These are phyloP conservation scores for Fusarium sp. DNA, from an alignment of 2,329 filamentous ascomycete species.

Conservation along the genomic window DNA sequence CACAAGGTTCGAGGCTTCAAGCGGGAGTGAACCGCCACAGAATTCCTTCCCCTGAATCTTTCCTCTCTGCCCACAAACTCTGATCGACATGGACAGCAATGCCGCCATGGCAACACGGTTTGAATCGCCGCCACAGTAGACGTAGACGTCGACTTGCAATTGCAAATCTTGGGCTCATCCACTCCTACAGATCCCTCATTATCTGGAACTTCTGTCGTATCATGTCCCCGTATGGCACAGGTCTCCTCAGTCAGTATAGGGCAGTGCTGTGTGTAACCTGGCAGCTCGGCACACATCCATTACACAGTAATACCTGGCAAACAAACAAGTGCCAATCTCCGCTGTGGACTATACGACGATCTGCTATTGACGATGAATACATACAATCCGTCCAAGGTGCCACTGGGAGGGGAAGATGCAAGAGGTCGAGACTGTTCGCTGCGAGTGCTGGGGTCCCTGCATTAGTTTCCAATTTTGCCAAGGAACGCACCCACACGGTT, in stretches of 20 bases:
- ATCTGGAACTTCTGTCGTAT: background rate
- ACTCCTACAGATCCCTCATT: conserved; percentile 1
- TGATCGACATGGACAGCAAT: conserved; percentile 5
- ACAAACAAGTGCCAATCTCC: conserved; percentile 19
- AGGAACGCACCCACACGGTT: conserved; percentile 19
- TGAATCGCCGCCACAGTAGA: no score
- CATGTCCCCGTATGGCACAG: conserved; percentile 24
- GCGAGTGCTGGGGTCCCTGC: conserved; percentile 29
- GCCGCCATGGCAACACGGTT: background rate
- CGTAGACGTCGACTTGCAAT: no score
- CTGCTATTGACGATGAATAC: conserved; percentile 2
- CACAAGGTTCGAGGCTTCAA: conserved; percentile 22
- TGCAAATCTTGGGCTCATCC: no score
- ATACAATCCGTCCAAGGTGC: conserved; percentile 15
- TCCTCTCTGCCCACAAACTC: background rate
- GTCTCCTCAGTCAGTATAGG: conserved; percentile 17
- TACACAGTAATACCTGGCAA: no score
- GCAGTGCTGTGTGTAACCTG: background rate
- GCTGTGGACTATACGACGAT: conserved; percentile 8
- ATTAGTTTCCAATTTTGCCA: conserved; percentile 25
- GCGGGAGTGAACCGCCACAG: conserved; percentile 29
- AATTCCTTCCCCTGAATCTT: conserved; percentile 22
- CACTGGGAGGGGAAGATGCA: conserved; percentile 13
- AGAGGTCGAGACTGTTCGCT: conserved; percentile 29
- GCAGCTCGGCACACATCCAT: background rate